Conservation (phyloP, 306 rosid genomes). For the Hylodesmum podocarpum region DNA sequence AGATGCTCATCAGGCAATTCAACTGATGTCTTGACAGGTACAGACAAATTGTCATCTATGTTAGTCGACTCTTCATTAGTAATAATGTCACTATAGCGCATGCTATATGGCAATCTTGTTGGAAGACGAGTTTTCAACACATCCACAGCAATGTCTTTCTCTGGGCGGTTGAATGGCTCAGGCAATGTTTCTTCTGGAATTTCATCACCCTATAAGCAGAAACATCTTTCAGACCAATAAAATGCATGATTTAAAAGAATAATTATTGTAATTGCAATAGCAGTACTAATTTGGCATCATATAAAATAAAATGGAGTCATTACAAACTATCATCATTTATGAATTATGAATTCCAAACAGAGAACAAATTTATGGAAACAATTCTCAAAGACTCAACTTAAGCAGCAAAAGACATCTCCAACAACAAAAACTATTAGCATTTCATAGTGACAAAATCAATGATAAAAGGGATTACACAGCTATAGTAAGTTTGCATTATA, state of each 20-base stretch:
- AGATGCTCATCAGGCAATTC: conserved; percentile 35
- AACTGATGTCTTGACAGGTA: conserved; percentile 21
- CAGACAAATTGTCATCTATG: conserved; percentile 1
- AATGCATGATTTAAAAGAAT: background rate
- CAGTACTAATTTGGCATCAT: background rate
- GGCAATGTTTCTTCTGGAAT: conserved; percentile 77
- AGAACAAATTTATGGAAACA: too few relatives aligned
- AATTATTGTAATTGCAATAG: background rate
- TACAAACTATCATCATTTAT: background rate
- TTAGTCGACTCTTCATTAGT: conserved; percentile 3
- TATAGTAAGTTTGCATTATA: background rate
- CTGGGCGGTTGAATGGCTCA: conserved; percentile 53
- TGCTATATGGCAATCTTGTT: conserved; percentile 19
- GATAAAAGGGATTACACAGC: background rate
- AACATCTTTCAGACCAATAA: conserved; percentile 26
- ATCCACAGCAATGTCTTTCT: conserved; percentile 19
- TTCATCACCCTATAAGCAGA: conserved; percentile 55
- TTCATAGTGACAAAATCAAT: background rate
- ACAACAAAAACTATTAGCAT: background rate
- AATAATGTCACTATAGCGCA: conserved; percentile 11
- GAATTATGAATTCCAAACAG: background rate
- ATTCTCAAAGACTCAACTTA: too few relatives aligned
- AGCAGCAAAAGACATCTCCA: background rate
- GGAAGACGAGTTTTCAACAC: conserved; percentile 3
- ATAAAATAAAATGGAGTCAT: background rate